phyloP scores from a whole-genome alignment of 768 basidiomycete species.

The Mycena filopes region DNA sequence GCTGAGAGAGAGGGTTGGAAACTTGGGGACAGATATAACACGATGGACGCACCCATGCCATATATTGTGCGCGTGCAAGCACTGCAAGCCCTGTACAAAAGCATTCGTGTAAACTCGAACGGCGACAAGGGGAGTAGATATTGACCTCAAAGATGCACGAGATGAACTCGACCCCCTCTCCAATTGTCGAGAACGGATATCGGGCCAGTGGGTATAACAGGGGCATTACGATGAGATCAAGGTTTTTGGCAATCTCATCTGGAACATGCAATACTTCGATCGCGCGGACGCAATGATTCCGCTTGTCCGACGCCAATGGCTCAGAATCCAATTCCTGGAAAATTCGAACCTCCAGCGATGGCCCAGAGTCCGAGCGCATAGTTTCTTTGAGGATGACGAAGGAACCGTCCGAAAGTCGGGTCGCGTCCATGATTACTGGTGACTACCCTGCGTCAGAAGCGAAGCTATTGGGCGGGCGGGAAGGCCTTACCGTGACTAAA shows the following conservation, averaged over 20 bases:
- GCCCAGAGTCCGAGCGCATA: conserved; percentile 11
- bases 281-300: no score
- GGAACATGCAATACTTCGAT: no score
- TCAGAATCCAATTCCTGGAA: neutral
- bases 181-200: no score
- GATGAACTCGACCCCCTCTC: no score
- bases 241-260: no score
- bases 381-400: conserved; percentile 36
- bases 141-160: no score
- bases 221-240: no score
- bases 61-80: conserved; percentile 43
- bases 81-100: conserved; percentile 40
- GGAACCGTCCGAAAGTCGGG: conserved; percentile 30
- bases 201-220: no score
- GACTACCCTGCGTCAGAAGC: conserved; percentile 24
- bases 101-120: no score
- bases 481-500: neutral
- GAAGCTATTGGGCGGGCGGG: conserved; percentile 18
- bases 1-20: neutral
- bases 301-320: no score
- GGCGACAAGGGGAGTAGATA: no score
- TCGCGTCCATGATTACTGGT: neutral
- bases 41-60: conserved; percentile 21
- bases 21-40: neutral
- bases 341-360: neutral